These are phyloP conservation scores for Termitomyces sp. DNA, from an alignment of 768 basidiomycete species.

Conservation along the genomic window DNA sequence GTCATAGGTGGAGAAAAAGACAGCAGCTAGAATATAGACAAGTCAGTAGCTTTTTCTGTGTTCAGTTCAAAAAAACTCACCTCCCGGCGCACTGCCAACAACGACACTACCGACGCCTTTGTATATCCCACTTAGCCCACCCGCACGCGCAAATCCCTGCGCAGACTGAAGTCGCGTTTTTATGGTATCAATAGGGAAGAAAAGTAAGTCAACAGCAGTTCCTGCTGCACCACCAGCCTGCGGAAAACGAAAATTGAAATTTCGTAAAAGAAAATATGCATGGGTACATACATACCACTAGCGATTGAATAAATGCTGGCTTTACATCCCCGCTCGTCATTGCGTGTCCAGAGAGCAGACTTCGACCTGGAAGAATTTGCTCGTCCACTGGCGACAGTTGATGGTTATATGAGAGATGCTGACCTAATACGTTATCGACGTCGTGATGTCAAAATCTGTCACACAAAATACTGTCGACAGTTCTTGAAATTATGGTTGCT, in stretches of 20 bases:
- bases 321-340: constrained; percentile 18
- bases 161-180: constrained; percentile 93
- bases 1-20: constrained; percentile 95
- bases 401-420: not conserved
- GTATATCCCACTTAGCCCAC: constrained; percentile 90
- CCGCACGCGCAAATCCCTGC: constrained; percentile 81
- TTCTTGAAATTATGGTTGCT: not conserved
- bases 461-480: too few species aligned
- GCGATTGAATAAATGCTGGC: constrained; percentile 31
- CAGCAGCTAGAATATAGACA: constrained; percentile 62
- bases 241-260: constrained; percentile 8
- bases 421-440: too few species aligned
- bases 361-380: not conserved
- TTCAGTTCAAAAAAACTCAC: constrained; percentile 37
- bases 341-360: not conserved
- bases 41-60: not conserved
- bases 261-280: not conserved
- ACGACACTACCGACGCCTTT: constrained; percentile 92
- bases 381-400: not conserved
- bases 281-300: constrained; percentile 23
- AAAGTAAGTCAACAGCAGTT: constrained; percentile 89
- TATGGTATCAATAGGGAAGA: constrained; percentile 96
- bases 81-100: constrained; percentile 94
- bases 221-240: constrained; percentile 75
- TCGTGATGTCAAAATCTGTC: too few species aligned